A percentile compares a stretch with the other conserved stretches of the same genome.
Evolutionary conservation across 75 land plant species (phyloP).

Genomic region (Larix kaempferi): DNA sequence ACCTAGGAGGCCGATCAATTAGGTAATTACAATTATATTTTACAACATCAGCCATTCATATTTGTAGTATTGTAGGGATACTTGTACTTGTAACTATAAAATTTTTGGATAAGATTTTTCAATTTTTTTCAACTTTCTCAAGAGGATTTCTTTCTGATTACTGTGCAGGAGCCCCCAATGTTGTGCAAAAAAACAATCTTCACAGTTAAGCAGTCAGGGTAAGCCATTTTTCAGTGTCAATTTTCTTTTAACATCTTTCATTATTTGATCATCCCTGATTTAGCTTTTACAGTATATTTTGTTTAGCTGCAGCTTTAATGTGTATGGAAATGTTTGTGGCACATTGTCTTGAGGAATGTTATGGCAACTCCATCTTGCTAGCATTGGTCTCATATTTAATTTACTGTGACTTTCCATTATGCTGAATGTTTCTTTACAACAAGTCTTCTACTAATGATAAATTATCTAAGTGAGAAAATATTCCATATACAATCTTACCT

Average conservation of each 20-base stretch:
- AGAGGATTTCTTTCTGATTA: not conserved
- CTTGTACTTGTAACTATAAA: not conserved
- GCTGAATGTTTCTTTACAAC: not conserved
- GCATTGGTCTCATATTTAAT: not conserved
- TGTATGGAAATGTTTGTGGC: not conserved
- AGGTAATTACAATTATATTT: too few species aligned
- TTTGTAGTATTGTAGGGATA: not conserved
- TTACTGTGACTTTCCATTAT: not conserved
- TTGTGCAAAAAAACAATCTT: constrained; percentile 8
- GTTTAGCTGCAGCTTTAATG: not conserved
- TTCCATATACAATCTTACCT: not conserved
- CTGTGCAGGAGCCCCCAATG: constrained; percentile 10
- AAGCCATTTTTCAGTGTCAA: not conserved
- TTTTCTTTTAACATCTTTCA: not conserved
- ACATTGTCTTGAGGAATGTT: not conserved
- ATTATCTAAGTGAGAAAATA: not conserved
- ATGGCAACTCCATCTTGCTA: not conserved
- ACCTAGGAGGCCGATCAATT: too few species aligned
- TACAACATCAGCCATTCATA: too few species aligned
- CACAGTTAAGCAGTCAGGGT: constrained; percentile 6
- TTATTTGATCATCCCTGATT: not conserved
- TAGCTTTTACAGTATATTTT: not conserved
- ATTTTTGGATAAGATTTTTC: not conserved
- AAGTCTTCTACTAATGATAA: not conserved
- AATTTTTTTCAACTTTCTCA: not conserved